Conservation (phyloP, 345 rosid genomes). For the Capsella bursapastoris region DNA sequence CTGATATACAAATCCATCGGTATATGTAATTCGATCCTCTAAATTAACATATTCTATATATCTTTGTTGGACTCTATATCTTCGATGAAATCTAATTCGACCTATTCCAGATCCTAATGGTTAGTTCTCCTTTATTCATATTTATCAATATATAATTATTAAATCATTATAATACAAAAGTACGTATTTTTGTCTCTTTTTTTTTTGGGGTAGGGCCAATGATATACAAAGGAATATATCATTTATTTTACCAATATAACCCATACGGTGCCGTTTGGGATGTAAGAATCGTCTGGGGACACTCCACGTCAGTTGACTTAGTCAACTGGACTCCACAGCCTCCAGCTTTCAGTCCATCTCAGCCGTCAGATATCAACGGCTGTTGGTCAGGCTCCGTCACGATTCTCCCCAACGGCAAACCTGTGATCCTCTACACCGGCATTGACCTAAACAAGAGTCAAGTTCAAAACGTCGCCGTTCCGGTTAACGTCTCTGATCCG, state of each 20-base stretch:
- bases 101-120: constrained; percentile 75
- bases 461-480: constrained; percentile 67
- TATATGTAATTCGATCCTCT: not conserved
- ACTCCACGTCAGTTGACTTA: constrained; percentile 74
- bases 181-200: not conserved
- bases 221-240: constrained; percentile 76
- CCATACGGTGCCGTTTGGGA: constrained; percentile 67
- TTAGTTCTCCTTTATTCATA: constrained; percentile 45
- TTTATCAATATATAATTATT: not conserved
- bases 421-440: constrained; percentile 75
- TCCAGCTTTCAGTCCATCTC: constrained; percentile 58
- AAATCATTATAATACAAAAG: not conserved
- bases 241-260: constrained; percentile 69
- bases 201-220: constrained; percentile 53
- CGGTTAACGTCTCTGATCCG: constrained; percentile 65
- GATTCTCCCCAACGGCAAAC: constrained; percentile 51
- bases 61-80: not conserved
- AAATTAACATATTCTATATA: constrained; percentile 23
- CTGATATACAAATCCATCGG: not conserved
- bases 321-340: constrained; percentile 68
- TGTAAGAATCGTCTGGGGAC: constrained; percentile 80
- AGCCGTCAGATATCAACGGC: constrained; percentile 61
- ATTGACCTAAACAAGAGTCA: constrained; percentile 46
- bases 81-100: constrained; percentile 27
- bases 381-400: constrained; percentile 85